Base-by-base conservation (phyloP, 176 grass and related monocot species). In the Oryza nivara region DNA sequence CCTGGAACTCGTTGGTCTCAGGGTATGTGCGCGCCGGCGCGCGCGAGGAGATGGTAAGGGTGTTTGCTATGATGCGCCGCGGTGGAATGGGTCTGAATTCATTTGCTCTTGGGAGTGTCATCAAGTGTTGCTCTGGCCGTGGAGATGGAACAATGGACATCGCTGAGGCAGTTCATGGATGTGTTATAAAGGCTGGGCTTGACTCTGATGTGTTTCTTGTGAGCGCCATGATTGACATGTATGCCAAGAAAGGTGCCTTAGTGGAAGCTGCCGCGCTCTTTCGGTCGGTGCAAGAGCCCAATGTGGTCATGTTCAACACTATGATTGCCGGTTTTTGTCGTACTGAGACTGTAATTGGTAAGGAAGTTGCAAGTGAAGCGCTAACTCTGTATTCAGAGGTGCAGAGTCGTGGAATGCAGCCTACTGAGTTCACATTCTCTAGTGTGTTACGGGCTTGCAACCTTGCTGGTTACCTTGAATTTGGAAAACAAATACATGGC, bases 361-460 rank as follows among this genome's bases (percentile, higher is more conserved):
- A 48, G 48, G 83, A 89, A 26, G 77, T 81, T 51, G 16, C 36
- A 20, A 54, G 38, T 25, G 70, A 91, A 43, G 89, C 87, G 9
- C 26, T 90, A 19, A 22, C 6, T 7, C 43, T 96, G 32, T 96
- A 91, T 67, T 87, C 91, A 16, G 89, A 88, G 68, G 66, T 91
- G 87, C 89, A 81, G 56, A 88, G 84, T 58, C 76, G 78, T 65
- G 86, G 89, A 65, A 96, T 90, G 65, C 65, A 80, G 17, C 91
- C 94, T 87, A 88, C 91, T 13, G 89, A 93, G 65, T 91, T 93
- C 86, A 89, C 94, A 56, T 93, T 96, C 58, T 91, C 93, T 10
- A 91, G 88, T 34, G 3, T 89, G 6, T 30, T 91, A 64, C 82
- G 76, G 48, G 86, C 89, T 0, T 89, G 88, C 56, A 93, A 76